Conservation (phyloP, 495 filamentous ascomycete species). For the Neurospora sp. region DNA sequence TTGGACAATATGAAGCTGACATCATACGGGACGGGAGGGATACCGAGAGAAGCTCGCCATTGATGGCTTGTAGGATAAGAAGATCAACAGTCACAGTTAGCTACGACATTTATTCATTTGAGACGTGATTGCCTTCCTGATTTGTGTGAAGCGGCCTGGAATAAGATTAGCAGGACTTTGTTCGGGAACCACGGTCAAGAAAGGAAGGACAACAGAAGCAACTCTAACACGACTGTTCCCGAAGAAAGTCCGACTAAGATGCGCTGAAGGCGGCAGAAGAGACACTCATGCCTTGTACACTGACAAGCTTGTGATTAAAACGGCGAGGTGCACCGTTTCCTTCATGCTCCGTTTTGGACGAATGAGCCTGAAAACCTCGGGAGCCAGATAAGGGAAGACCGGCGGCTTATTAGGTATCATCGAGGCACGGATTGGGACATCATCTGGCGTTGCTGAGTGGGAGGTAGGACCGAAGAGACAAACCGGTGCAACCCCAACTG, state of each 20-base stretch:
- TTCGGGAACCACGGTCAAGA: neutral
- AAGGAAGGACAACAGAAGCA: neutral
- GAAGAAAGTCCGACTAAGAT: neutral
- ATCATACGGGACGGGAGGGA: neutral
- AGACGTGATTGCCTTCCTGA: neutral
- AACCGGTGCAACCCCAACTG: neutral
- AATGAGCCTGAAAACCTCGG: neutral
- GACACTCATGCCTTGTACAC: neutral
- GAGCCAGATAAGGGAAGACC: neutral
- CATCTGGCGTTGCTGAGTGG: neutral
- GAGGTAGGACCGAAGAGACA: neutral
- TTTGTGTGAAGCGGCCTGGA: neutral
- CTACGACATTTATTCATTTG: neutral
- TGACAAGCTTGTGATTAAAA: neutral
- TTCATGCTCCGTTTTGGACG: neutral
- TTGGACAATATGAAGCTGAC: neutral
- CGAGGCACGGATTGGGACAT: neutral
- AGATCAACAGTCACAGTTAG: neutral
- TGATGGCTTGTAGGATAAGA: too few relatives aligned
- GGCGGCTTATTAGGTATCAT: neutral
- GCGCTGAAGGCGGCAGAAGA: neutral
- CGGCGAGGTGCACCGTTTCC: neutral
- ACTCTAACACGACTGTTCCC: neutral
- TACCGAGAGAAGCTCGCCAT: too few relatives aligned
- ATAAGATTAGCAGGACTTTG: neutral